Percentiles rank a stretch among this genome's conserved stretches.
Evolutionary conservation across 176 grass and related monocot genomes (phyloP).

Genomic region (Oryza longistaminata): DNA sequence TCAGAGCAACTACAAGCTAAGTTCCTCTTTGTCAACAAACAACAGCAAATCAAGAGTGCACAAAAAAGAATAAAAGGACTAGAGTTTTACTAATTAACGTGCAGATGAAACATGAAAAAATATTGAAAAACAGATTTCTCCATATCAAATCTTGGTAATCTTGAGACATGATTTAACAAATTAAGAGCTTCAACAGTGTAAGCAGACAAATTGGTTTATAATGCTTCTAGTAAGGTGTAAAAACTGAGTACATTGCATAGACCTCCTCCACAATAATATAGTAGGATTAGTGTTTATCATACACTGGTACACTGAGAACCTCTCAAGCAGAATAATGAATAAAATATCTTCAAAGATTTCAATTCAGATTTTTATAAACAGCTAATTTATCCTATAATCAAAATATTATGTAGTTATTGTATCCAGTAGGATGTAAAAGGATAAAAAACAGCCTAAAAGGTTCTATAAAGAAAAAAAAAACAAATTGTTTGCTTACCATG

Average conservation of each 20-base stretch:
- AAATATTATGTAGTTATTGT: not conserved
- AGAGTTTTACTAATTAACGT: not conserved
- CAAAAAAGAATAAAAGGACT: not conserved
- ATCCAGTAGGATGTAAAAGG: not conserved
- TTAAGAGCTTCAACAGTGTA: conserved; percentile 8
- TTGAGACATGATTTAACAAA: conserved; percentile 14
- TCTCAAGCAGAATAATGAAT: conserved; percentile 9
- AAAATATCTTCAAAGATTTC: not conserved
- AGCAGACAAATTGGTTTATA: conserved; percentile 20
- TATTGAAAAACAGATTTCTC: not conserved
- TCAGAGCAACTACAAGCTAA: not conserved
- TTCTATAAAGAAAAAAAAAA: not conserved
- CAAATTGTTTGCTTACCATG: conserved; percentile 52
- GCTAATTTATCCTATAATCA: not conserved
- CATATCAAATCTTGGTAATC: conserved; percentile 5
- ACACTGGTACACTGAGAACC: not conserved
- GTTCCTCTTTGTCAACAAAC: not conserved
- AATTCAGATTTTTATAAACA: not conserved
- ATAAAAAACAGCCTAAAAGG: not conserved
- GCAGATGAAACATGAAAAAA: conserved; percentile 7
- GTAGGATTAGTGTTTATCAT: not conserved
- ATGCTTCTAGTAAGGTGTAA: not conserved
- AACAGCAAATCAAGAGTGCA: not conserved
- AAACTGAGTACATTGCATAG: not conserved
- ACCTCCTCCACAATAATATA: not conserved